Conservation (phyloP, 768 basidiomycete species). For the Collybiopsis confluens region DNA sequence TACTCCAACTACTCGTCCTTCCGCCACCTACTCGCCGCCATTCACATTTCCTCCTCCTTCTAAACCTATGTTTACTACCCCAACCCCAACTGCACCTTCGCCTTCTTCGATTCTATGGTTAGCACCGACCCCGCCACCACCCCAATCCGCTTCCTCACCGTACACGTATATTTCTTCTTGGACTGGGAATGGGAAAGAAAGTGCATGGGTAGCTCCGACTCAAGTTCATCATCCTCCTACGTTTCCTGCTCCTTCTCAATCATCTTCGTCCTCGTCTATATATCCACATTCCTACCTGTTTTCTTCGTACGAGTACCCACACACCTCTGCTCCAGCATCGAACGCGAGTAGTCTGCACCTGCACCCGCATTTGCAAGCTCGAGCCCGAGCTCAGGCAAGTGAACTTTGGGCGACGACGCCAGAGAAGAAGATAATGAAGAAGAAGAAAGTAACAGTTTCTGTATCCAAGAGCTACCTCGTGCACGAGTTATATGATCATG, state of each 20-base stretch:
- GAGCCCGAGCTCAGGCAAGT: slow-evolving; percentile 3
- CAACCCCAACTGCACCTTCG: not conserved
- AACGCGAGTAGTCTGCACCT: not conserved
- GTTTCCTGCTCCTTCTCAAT: slow-evolving; percentile 2
- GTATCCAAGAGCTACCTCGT: slow-evolving; percentile 68
- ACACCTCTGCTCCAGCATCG: not conserved
- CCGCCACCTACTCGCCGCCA: too few relatives aligned
- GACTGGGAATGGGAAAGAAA: too few relatives aligned
- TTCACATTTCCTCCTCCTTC: too few relatives aligned
- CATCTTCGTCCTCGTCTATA: not conserved
- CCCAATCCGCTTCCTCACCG: slow-evolving; percentile 8
- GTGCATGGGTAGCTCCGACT: too few relatives aligned
- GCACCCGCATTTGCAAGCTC: slow-evolving; percentile 14
- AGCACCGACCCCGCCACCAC: not conserved
- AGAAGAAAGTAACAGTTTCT: too few relatives aligned
- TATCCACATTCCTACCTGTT: not conserved
- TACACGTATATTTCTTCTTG: not conserved
- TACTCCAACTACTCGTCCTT: slow-evolving; percentile 8
- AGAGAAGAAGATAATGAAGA: not conserved
- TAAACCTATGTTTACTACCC: too few relatives aligned
- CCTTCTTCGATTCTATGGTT: not conserved
- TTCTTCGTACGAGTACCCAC: not conserved
- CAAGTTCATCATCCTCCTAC: slow-evolving; percentile 2
- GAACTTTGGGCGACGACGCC: too few relatives aligned
- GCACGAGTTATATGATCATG: slow-evolving; percentile 49